phyloP scores from a whole-genome alignment of 805 yeast species.

The Clavispora vitiphila region DNA sequence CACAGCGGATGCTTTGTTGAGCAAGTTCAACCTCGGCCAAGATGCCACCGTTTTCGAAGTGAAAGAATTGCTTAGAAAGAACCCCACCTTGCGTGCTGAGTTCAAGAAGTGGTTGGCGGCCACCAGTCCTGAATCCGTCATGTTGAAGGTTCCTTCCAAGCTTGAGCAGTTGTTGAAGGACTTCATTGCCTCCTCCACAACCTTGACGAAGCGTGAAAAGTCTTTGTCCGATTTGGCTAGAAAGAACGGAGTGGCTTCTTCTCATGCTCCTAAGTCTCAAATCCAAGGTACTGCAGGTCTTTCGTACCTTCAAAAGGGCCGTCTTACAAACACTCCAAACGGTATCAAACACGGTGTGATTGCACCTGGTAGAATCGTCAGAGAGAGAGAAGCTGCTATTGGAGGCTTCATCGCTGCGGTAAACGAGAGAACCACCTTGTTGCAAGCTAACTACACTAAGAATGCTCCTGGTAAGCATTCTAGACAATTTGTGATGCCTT shows the following conservation, averaged over 20 bases:
- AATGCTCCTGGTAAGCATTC: constrained; percentile 36
- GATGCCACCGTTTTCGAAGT: constrained; percentile 25
- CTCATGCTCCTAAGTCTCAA: constrained; percentile 13
- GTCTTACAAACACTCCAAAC: constrained; percentile 63
- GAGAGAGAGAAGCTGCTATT: constrained; percentile 45
- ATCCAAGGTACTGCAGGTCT: constrained; percentile 74
- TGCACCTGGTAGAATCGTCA: constrained; percentile 65
- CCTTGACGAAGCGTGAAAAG: constrained; percentile 19
- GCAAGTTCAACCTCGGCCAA: constrained; percentile 28
- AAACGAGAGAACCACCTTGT: constrained; percentile 27
- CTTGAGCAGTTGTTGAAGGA: constrained; percentile 28
- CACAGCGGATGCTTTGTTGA: constrained; percentile 23
- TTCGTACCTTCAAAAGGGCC: constrained; percentile 63
- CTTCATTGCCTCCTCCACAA: constrained; percentile 23
- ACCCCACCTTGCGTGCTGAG: constrained; percentile 45
- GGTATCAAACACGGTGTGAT: constrained; percentile 54
- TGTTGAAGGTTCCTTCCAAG: constrained; percentile 21
- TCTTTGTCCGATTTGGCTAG: constrained; percentile 21
- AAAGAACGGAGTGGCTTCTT: constrained; percentile 10
- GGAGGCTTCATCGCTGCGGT: constrained; percentile 49
- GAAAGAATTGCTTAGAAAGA: constrained; percentile 30
- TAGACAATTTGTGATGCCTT: constrained; percentile 42
- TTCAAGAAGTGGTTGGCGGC: constrained; percentile 53
- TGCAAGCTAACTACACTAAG: constrained; percentile 30
- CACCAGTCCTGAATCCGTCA: constrained; percentile 39